Conservation (phyloP, 441 rosid species). For the Isatis lusitanica region DNA sequence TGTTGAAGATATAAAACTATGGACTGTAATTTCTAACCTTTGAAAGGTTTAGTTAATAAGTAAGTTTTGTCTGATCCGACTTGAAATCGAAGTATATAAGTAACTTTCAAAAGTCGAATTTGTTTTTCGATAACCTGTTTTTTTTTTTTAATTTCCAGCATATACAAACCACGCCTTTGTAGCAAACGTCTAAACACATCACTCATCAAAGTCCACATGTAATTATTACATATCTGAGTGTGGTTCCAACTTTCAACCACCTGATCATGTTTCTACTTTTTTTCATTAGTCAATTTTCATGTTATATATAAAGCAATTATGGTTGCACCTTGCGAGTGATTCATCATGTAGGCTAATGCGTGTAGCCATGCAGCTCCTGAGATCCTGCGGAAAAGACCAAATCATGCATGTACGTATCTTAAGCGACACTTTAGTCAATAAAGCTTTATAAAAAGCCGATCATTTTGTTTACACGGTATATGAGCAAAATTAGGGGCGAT, state of each 20-base stretch:
- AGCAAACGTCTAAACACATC: constrained; percentile 10
- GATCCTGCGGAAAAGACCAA: constrained; percentile 26
- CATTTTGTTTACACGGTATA: constrained; percentile 41
- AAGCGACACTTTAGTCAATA: constrained; percentile 38
- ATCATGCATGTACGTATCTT: constrained; percentile 37
- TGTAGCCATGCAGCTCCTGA: constrained; percentile 42
- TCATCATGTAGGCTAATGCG: constrained; percentile 34
- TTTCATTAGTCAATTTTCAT: neutral
- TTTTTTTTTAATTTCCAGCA: too few relatives aligned
- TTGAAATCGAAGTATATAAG: neutral
- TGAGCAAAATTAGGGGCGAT: constrained; percentile 10
- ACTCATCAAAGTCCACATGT: constrained; percentile 20
- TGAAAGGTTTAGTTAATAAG: neutral
- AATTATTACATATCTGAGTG: constrained; percentile 27
- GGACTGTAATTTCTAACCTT: neutral
- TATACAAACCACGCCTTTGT: neutral
- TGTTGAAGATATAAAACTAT: neutral
- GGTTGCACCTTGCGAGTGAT: constrained; percentile 14
- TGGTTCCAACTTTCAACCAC: constrained; percentile 25
- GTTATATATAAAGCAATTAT: constrained; percentile 16
- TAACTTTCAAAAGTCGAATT: neutral
- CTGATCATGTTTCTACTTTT: constrained; percentile 28
- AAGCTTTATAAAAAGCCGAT: constrained; percentile 15
- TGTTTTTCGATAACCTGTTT: neutral
- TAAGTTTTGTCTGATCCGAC: neutral